Base-by-base conservation (phyloP, 2,329 filamentous ascomycete species). In the Apiospora arundinis region DNA sequence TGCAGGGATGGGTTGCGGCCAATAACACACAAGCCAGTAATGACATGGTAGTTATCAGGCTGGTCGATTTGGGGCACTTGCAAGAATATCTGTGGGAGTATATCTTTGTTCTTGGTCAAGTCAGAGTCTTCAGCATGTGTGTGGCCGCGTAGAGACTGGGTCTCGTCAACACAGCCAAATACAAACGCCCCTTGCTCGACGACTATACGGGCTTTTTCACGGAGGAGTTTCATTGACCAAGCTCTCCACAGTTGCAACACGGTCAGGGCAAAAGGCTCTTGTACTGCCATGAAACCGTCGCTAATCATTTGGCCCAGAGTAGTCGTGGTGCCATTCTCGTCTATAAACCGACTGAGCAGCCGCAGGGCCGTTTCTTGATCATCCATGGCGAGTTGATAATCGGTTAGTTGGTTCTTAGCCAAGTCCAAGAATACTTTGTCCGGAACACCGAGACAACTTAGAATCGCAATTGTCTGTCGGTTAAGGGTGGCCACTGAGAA, bases 1-100 rank as follows among this genome's bases (percentile, higher is more conserved):
- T 99, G 95, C 8, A 99, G 87, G 0, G 95, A 98, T 0, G 96
- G 96, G 76, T 99, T 99, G 37, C 96, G 91, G 1, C 95, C 95
- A 0, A 99, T 86, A 8, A 97, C 85, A 76, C 96, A 98, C 3
- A 94, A 78, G 0, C 95, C 95, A 73, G 91, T 86, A 32, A 98
- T 88, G 0, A 95, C 84, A 69, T 85, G 87, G 76, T 92, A 92
- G 28, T 86, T 83, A 1, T 82, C 82, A 45, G 85, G 84, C 11
- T 87, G 83, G 0, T 85, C 84, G 11, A 89, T 79, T 25, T 89
- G 87, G 0, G 91, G 91, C 0, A 98, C 85, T 78, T 98, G 95
- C 0, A 98, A 80, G 77, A 98, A 99, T 11, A 99, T 94, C 77
- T 99, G 91, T 0, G 96, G 95, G 1, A 97, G 83, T 1, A 85